Base-by-base conservation (phyloP, 768 basidiomycete species). In the Leucocoprinus leucothites region DNA sequence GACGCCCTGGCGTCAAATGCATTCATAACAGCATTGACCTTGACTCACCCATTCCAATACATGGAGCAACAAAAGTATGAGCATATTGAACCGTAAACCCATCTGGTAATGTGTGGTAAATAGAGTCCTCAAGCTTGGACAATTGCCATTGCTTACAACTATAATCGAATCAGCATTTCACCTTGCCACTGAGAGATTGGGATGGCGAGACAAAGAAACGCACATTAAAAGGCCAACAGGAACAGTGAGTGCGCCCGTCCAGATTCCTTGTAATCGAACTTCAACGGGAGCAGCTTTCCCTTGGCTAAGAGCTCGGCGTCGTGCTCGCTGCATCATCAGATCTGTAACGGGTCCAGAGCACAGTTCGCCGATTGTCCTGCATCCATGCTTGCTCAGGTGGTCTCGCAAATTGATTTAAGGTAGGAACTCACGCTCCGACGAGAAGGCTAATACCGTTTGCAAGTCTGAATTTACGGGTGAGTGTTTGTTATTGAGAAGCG, bases 301-400 rank as follows among this genome's bases (percentile, higher is more conserved):
- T 3, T 60, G 55, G 16, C 58, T 44, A 0, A 69, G 57, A 1
- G 68, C 69, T 19, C 56, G 60, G 36, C 63, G 57, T 13, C 72
- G 67, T 36, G 69, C 70, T 16, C 69, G 67, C 34, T 64, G 65
- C 66, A 74, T 69, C 69, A 71, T 71, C 0, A 53, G 58, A 48
- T 73, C 72, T 13, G 71, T 72, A 4, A 71, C 66, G 16, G 71
- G 70, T 9, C 70, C 70, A 46, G 72, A 73, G 36, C 65, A 70
- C 14, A 73, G 60, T 52, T 72, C 72, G 1, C 72, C 71, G n/a
- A 72, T 45, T 13, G 68, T 62, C 0, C 72, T 73, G 18, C 4
- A 8, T n/a, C 21, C 19, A 3, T 48, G n/a, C n/a, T 16, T 24
- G 11, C 14, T 18, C 28, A 13, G 2, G 19, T 9, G 19, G 19